These are phyloP conservation scores for Xylaria sp. DNA, from an alignment of 2,329 filamentous ascomycete species.

Conservation along the genomic window DNA sequence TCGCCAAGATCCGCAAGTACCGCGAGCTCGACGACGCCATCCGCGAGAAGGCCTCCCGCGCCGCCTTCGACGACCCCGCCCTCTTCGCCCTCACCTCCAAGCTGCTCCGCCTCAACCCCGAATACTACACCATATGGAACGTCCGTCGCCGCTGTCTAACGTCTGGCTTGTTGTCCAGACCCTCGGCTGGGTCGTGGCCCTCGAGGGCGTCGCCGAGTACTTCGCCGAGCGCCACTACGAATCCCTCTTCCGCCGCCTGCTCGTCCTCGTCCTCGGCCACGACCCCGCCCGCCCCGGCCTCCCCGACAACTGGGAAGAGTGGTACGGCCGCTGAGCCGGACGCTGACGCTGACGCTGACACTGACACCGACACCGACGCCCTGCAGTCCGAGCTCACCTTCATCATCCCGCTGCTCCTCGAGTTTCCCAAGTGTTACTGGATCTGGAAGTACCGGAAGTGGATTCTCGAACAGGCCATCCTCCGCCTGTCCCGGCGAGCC, in stretches of 20 bases:
- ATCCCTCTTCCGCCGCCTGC: conserved; percentile 67
- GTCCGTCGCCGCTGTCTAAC: conserved; percentile 75
- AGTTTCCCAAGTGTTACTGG: conserved; percentile 98
- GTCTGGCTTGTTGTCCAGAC: conserved; percentile 62
- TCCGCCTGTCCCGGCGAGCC: conserved; percentile 59
- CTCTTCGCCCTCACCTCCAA: conserved; percentile 73
- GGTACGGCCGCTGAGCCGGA: conserved; percentile 55
- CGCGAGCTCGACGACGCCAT: conserved; percentile 72
- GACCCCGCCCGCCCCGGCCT: conserved; percentile 54
- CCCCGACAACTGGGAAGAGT: conserved; percentile 59
- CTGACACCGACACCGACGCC: conserved; percentile 49
- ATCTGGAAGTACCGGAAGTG: conserved; percentile 97
- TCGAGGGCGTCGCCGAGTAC: conserved; percentile 61
- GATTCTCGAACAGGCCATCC: conserved; percentile 75
- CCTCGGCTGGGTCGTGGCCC: conserved; percentile 50
- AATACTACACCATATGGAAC: conserved; percentile 94
- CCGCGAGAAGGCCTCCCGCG: conserved; percentile 61
- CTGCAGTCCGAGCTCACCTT: conserved; percentile 80
- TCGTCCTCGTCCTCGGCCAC: conserved; percentile 57
- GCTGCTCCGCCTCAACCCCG: conserved; percentile 77
- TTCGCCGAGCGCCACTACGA: conserved; percentile 61
- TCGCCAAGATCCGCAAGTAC: conserved; percentile 78
- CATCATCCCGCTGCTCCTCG: conserved; percentile 80
- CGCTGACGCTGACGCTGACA: conserved; percentile 42
- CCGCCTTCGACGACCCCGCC: conserved; percentile 53